phyloP scores from a whole-genome alignment of 257 asterid species.

The Salvia miltiorrhiza region DNA sequence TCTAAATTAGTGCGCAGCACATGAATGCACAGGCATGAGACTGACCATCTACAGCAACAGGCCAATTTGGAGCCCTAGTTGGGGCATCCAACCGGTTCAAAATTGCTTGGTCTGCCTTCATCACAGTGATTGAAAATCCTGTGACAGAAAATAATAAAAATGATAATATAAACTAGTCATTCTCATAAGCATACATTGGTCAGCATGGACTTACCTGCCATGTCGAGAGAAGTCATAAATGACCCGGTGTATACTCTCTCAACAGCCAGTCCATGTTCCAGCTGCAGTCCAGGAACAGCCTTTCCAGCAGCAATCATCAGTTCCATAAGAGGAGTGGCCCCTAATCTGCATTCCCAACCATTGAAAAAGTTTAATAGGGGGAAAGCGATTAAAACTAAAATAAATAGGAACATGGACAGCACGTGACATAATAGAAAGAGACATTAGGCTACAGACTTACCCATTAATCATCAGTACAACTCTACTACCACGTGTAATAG shows the following conservation, averaged over 20 bases:
- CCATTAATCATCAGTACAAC: conserved; percentile 90
- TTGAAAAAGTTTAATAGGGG: background rate
- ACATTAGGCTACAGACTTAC: conserved; percentile 41
- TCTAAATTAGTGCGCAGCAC: background rate
- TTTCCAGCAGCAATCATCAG: conserved; percentile 97
- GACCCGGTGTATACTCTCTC: conserved; percentile 98
- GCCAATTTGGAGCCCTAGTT: conserved; percentile 97
- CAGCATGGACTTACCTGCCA: conserved; percentile 65
- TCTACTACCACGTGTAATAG: conserved; percentile 90
- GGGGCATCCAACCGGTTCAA: conserved; percentile 84
- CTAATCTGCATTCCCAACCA: conserved; percentile 58
- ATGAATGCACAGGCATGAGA: conserved; percentile 18
- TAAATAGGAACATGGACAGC: background rate
- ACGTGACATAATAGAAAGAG: background rate
- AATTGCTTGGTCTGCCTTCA: conserved; percentile 74
- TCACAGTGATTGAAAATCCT: conserved; percentile 94
- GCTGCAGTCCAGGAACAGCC: conserved; percentile 82
- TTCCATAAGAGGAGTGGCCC: conserved; percentile 94
- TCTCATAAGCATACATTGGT: conserved; percentile 4
- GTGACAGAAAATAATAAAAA: conserved; percentile 12
- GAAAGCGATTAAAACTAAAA: background rate
- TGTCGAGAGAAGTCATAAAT: conserved; percentile 96
- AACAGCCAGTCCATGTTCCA: conserved; percentile 95
- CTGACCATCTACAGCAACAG: conserved; percentile 89
- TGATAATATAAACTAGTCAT: conserved; percentile 13